Conservation (phyloP, 805 yeast species). For the Millerozyma miso region DNA sequence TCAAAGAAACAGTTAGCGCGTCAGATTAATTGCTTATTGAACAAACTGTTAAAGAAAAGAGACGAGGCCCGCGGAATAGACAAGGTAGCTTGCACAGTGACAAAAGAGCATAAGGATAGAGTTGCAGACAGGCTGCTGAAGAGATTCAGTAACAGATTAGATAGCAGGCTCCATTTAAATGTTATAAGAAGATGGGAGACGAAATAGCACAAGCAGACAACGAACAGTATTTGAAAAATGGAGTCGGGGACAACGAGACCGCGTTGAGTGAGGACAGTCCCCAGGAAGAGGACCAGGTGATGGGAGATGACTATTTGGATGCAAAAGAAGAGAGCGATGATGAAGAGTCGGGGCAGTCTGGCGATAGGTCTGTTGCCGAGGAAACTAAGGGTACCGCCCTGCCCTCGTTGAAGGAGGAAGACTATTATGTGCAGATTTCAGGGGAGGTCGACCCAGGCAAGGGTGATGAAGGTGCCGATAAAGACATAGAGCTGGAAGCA, state of each 20-base stretch:
- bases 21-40: neutral
- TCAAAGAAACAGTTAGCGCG: neutral
- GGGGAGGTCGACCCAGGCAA: constrained; percentile 1
- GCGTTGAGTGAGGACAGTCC: constrained; percentile 2
- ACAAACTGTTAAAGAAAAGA: neutral
- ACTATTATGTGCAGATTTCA: too few species aligned
- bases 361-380: neutral
- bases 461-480: constrained; percentile 2
- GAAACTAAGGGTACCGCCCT: neutral
- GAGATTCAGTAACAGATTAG: neutral
- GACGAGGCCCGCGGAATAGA: too few species aligned
- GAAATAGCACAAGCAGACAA: neutral
- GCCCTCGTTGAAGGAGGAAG: neutral
- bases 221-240: neutral
- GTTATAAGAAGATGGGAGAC: constrained; percentile 1
- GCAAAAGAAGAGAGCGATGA: constrained; percentile 3
- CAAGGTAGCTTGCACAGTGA: too few species aligned
- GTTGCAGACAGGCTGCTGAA: too few species aligned
- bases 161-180: neutral
- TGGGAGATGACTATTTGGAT: neutral
- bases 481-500: neutral
- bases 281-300: constrained; percentile 3
- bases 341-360: neutral
- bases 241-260: constrained; percentile 2
- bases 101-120: too few species aligned